Conservation (phyloP, 2,329 filamentous ascomycete genomes). For the Blastomyces emzantsi region DNA sequence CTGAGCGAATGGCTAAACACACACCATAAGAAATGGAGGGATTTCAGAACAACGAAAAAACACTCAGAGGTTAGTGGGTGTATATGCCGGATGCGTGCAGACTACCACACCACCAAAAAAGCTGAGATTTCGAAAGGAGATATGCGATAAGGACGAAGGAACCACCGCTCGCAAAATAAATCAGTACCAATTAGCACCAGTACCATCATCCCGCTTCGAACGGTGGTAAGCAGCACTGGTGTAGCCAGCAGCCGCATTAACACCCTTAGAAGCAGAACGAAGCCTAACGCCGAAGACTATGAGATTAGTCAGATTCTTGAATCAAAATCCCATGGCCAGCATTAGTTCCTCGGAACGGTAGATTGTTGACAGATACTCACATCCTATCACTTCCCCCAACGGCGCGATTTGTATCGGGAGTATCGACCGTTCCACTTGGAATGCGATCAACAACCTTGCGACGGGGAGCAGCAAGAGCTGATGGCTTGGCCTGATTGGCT, state of each 20-base stretch:
- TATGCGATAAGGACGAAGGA: conserved; percentile 12
- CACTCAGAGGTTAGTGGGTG: conserved; percentile 10
- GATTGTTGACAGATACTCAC: conserved; percentile 68
- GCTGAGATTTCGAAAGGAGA: conserved; percentile 11
- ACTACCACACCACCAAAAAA: conserved; percentile 9
- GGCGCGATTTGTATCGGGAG: conserved; percentile 63
- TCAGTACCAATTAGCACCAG: conserved; percentile 41
- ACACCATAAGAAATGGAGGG: conserved; percentile 15
- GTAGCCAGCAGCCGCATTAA: conserved; percentile 39
- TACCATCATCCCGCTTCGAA: conserved; percentile 47
- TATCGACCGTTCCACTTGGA: conserved; percentile 49
- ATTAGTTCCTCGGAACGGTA: conserved; percentile 65
- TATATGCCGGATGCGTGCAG: conserved; percentile 3
- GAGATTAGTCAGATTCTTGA: conserved; percentile 70
- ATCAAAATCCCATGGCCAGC: conserved; percentile 62
- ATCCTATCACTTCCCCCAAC: conserved; percentile 82
- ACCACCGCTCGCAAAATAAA: conserved; percentile 28
- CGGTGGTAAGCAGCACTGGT: conserved; percentile 41
- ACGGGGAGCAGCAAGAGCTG: conserved; percentile 64
- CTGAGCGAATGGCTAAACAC: conserved; percentile 12
- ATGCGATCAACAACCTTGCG: conserved; percentile 74
- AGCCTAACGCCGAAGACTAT: conserved; percentile 80
- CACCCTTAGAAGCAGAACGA: conserved; percentile 70
- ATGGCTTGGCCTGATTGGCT: conserved; percentile 56
- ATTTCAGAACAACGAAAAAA: conserved; percentile 15